Evolutionary conservation across 352 stramenopile species (phyloP), one percentile per base, ranked within the genome.

Genomic region (Phytophthora quininea): DNA sequence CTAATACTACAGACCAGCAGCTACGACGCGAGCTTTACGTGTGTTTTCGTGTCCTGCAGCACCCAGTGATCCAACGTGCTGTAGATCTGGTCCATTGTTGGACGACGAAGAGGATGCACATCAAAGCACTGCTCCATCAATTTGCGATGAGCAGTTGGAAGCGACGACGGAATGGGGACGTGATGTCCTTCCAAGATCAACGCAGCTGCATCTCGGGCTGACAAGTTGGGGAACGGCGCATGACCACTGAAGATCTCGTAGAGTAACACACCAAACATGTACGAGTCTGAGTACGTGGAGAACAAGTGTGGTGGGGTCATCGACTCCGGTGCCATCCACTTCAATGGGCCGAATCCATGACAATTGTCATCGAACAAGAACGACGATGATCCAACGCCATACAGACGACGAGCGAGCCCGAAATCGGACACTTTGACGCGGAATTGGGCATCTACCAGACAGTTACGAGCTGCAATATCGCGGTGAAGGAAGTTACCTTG

Each of bases 351-450:
- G 30, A 91, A 91, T 29, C 79, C 82, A 32, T 80, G 82, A 12
- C 72, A 56, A 29, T 76, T 65, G 35, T 89, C 79, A 37, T 92
- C 84, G 38, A 92, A 87, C 12, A 83, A 57, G 12, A 86, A 69
- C 19, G 19, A 24, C 19, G 19, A 24, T 24, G 19, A 24, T 24
- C 19, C 19, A 24, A 24, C 12, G 14, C 73, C 58, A 7, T 33
- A 43, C 9, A 86, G 64, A 6, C 79, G 71, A 3, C 84, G 77
- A 14, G 84, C 86, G 15, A 92, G 67, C 0, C 84, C 84, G 65
- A 92, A 92, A 65, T 92, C 80, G 35, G 74, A 80, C 29, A 93
- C 82, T 68, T 91, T 93, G 50, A 93, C 82, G 38, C 79, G 84
- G 37, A 88, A 87, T 37, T 89, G 54, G 1, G 57, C 64, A 31